Conservation (phyloP, 768 basidiomycete species). For the Auricularia heimuer region DNA sequence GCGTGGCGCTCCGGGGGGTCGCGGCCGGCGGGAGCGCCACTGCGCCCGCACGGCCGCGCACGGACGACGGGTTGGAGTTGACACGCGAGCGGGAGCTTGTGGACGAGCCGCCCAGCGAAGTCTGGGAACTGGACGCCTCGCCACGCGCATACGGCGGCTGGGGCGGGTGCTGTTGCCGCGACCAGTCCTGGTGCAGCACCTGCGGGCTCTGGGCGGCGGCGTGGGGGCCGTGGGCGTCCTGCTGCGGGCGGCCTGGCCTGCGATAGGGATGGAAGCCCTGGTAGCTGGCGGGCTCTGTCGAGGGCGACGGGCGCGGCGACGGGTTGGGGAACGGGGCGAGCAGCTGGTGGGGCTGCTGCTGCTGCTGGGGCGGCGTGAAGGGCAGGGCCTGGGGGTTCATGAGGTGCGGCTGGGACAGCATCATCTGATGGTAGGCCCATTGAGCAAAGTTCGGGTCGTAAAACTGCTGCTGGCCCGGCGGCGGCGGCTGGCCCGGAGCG, state of each 20-base stretch:
- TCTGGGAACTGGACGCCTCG: constrained; percentile 70
- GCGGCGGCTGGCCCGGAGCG: constrained; percentile 2
- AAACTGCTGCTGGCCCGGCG: constrained; percentile 6
- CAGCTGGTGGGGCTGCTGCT: background rate
- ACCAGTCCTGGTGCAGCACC: constrained; percentile 7
- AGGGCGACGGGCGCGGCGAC: background rate
- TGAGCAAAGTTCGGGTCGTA: constrained; percentile 7
- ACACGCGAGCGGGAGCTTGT: constrained; percentile 50
- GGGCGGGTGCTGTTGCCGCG: constrained; percentile 19
- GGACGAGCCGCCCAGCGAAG: constrained; percentile 63
- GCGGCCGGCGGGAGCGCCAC: constrained; percentile 10
- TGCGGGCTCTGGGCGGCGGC: background rate
- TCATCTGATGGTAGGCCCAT: constrained; percentile 10
- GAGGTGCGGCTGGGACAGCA: constrained; percentile 5
- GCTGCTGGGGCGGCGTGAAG: background rate
- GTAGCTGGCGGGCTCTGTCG: constrained; percentile 14
- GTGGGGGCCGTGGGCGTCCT: constrained; percentile 9
- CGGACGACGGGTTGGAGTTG: constrained; percentile 20
- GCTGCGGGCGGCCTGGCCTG: constrained; percentile 36
- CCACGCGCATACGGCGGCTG: constrained; percentile 73
- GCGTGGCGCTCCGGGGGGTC: constrained; percentile 23
- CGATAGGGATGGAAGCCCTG: constrained; percentile 77
- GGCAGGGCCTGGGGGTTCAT: constrained; percentile 7
- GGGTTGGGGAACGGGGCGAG: background rate
- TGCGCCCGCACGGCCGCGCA: background rate